A percentile compares a stretch with the other conserved stretches of the same genome.
Evolutionary conservation across 768 basidiomycete species (phyloP).

Genomic region (Kwoniella dejecticola): DNA sequence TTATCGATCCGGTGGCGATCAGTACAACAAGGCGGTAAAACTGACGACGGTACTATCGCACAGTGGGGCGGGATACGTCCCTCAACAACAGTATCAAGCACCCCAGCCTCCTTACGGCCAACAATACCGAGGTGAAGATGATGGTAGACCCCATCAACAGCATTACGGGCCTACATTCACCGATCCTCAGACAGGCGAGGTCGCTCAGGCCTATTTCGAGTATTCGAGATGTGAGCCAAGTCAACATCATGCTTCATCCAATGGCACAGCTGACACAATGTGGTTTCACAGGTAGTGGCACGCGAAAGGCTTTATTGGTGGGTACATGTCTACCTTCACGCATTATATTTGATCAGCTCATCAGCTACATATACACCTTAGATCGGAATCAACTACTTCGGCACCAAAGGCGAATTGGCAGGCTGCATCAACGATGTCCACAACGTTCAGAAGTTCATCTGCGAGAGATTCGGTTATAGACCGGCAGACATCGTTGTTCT

Average conservation of each 20-base stretch:
- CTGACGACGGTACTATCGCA: no score
- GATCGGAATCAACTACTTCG: conserved; percentile 82
- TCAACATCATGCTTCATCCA: not conserved
- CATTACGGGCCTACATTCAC: conserved; percentile 19
- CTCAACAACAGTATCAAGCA: conserved; percentile 24
- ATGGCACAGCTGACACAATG: not conserved
- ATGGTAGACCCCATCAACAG: conserved; percentile 49
- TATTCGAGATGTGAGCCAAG: conserved; percentile 71
- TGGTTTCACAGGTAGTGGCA: conserved; percentile 62
- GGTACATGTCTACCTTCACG: conserved; percentile 45
- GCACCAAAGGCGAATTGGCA: conserved; percentile 65
- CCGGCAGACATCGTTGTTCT: conserved; percentile 82
- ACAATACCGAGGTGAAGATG: conserved; percentile 57
- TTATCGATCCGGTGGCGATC: conserved; percentile 5
- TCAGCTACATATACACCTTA: conserved; percentile 48
- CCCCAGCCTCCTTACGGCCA: conserved; percentile 58
- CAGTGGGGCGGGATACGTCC: conserved; percentile 19
- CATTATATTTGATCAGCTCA: not conserved
- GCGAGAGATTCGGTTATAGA: conserved; percentile 66
- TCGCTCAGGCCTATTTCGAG: conserved; percentile 63
- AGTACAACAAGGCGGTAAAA: conserved; percentile 5
- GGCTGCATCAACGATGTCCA: conserved; percentile 92
- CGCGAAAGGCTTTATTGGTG: conserved; percentile 84
- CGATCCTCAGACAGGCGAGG: conserved; percentile 15
- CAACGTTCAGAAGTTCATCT: conserved; percentile 71